Conservation (phyloP, 371 early-diverging fungal genomes). For the Lichtheimia corymbifera region DNA sequence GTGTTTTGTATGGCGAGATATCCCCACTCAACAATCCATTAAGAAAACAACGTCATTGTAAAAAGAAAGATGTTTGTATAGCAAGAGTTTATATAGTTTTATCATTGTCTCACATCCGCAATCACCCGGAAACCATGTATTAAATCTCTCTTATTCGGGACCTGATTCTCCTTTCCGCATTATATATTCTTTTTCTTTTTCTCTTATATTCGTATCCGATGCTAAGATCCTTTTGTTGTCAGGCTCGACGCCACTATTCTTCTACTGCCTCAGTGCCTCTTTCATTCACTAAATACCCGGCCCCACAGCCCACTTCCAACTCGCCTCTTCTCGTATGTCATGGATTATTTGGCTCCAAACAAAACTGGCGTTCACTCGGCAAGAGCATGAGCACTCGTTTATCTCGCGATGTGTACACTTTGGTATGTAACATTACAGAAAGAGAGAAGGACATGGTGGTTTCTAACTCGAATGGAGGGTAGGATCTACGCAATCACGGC, state of each 20-base stretch:
- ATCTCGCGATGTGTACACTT: conserved; percentile 61
- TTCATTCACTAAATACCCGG: conserved; percentile 11
- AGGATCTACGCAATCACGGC: conserved; percentile 95
- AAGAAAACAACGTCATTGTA: neutral
- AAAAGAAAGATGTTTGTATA: no score
- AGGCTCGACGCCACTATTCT: no score
- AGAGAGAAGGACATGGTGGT: neutral
- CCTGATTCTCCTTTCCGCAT: no score
- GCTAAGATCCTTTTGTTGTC: no score
- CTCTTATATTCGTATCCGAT: neutral
- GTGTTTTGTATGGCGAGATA: conserved; percentile 48
- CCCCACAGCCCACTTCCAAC: neutral
- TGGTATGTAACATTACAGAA: conserved; percentile 49
- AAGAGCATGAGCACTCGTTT: conserved; percentile 68
- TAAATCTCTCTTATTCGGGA: no score
- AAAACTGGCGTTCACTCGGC: conserved; percentile 90
- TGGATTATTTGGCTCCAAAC: conserved; percentile 94
- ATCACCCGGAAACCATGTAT: no score
- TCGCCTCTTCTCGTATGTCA: conserved; percentile 56
- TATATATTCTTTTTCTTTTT: neutral
- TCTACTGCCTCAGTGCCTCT: conserved; percentile 1
- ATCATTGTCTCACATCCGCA: neutral
- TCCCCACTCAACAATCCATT: conserved; percentile 4
- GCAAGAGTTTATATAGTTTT: neutral
- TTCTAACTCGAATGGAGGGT: neutral